Conservation (phyloP, 176 grass and related monocot genomes). For the Musa troglodytarum region DNA sequence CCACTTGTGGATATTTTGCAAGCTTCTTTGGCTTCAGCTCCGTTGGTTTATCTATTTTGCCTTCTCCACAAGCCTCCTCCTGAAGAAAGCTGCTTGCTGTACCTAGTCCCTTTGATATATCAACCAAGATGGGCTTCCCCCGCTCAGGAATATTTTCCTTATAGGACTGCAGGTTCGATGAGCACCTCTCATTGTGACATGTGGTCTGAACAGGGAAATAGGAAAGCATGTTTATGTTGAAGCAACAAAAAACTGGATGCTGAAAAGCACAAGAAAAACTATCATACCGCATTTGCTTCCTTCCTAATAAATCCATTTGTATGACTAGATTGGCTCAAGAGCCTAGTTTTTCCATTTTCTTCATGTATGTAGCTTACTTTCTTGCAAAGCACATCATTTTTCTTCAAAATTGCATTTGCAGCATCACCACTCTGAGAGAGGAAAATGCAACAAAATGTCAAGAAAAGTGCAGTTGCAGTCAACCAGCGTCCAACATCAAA, state of each 20-base stretch:
- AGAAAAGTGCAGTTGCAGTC: background rate
- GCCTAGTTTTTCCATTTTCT: background rate
- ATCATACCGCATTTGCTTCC: background rate
- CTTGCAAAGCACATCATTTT: constrained; percentile 5
- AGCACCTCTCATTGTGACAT: background rate
- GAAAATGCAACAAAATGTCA: background rate
- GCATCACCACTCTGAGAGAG: constrained; percentile 1
- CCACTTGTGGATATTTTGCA: constrained; percentile 30
- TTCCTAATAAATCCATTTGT: background rate
- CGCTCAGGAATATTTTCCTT: background rate
- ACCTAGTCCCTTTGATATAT: background rate
- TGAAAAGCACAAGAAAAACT: background rate
- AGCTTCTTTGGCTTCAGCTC: constrained; percentile 38
- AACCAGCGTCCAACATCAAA: background rate
- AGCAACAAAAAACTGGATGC: background rate
- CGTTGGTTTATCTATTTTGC: background rate
- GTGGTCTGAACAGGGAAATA: background rate
- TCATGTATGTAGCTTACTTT: background rate
- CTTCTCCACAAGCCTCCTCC: constrained; percentile 15
- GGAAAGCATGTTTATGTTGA: background rate
- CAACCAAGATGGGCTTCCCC: background rate
- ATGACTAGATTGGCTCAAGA: background rate
- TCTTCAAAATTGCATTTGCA: background rate
- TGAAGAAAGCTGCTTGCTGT: background rate
- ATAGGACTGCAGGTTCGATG: background rate